Base-by-base conservation (phyloP, 768 basidiomycete genomes). In the Phlegmacium glaucopus region DNA sequence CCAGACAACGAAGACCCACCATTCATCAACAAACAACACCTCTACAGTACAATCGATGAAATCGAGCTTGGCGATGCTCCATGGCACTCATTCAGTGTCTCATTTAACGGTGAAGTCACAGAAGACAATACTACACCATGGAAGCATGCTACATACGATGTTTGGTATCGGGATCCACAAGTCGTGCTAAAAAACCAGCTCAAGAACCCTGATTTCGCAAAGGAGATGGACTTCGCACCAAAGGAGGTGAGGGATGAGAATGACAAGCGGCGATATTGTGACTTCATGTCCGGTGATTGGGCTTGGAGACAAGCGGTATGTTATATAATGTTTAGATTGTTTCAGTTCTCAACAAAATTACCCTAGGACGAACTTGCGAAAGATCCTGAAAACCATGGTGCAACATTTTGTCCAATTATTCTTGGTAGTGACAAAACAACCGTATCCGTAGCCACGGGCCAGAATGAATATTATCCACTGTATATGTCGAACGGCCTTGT, bases 371-470 rank as follows among this genome's bases (percentile, higher is more conserved):
- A 40, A 13, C 65, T 67, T 47, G 45, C 60, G 2, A 17, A 54
- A 18, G 48, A 64, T 44, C 41, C 55, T 6, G 16, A 32, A 25
- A 64, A 52, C 8, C 59, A 61, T 39, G 71, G 71, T 8, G 49
- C 63, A 1, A 62, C 68, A 53, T 50, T 68, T 18, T 52, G 65
- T 4, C 59, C 64, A 0, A 49, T 72, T 16, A 47, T 73, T 13
- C 48, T 52, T 1, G 71, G 71, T 1, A 70, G 67, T 44, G 67
- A 76, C 46, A 74, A 74, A 47, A 75, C 72, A 0, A 72, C 69
- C 0, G 69, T 72, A 0, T 74, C 68, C 0, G 65, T 69, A 12
- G 65, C 63, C 0, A 74, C 71, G 0, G 68, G 70, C 1, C 65
- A 72, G 35, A 59, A 69, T 25, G 67, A 72, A 28, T 71, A 66